Base-by-base conservation (phyloP, 2,329 filamentous ascomycete species). In the Ceratocystis lukuohia region DNA sequence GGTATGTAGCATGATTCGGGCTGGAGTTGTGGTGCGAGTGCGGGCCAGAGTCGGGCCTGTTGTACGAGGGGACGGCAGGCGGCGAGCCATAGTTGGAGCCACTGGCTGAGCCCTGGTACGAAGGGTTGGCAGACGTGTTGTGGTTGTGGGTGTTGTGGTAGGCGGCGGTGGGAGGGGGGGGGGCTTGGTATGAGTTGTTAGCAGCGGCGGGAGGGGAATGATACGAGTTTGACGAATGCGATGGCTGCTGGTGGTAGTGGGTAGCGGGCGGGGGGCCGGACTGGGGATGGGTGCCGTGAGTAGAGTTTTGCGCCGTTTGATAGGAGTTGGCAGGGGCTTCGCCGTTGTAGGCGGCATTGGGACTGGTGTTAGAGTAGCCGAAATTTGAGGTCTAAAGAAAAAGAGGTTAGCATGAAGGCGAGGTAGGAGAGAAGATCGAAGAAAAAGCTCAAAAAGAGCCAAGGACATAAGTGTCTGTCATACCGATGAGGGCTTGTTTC, bases 261-360 rank as follows among this genome's bases (percentile, higher is more conserved):
- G 59, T 30, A 3, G 62, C 28, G 12, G 66, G 57, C 37, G 45
- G 41, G 17, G 67, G 61, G 62, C 50, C 64, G 22, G 66, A 25
- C 22, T 66, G 66, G 30, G 62, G 57, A 41, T 65, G 64, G 6
- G 70, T 66, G 48, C 68, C 57, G 64, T 59, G 64, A 17, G 33
- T 41, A 44, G 66, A 50, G 63, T 37, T 64, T 50, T 66, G 64
- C 33, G 66, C 56, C 53, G 70, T 75, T 70, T 85, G 81, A 72
- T 87, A 87, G 5, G 82, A 80, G 15, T 80, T 74, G n/a, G 84
- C 82, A 12, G 87, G 87, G 48, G 85, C 83, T 66, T 82, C 78
- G 66, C 85, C 86, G 68, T 77, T 80, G 73, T 88, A 89, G n/a
- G 64, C 59, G 46, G 79, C 78, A 57, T 82, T 80, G 69, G 79